Evolutionary conservation across 2,329 filamentous ascomycete species (phyloP), one percentile per base, ranked within the genome.

Genomic region (Hypocrella siamensis): DNA sequence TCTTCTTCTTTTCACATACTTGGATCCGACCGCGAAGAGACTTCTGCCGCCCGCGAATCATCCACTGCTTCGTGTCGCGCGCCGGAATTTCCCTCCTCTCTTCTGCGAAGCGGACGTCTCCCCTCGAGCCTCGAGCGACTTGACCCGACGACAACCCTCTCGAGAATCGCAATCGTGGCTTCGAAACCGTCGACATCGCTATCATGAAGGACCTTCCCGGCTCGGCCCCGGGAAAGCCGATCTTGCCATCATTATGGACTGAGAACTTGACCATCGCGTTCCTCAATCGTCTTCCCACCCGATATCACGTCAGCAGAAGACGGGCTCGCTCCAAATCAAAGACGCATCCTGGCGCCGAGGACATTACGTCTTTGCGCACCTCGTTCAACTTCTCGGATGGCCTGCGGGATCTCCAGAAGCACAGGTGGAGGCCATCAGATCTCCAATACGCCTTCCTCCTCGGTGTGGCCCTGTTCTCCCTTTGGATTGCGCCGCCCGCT

Each of bases 341-440:
- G 38, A 41, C 44, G 18, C 40, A 44, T 33, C 44, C 46, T 14
- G 51, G 49, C 27, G 44, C 47, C 28, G 53, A 81, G 31, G 79
- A 78, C 40, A 72, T 94, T 47, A 71, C 83, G 31, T 67, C 67
- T 19, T 64, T 94, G 34, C 71, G 92, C 54, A 85, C 75, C 12
- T 93, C 85, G 1, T 81, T 85, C 55, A 85, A 79, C 42, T 77
- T 83, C 5, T 63, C 70, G 46, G 79, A 92, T 48, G 85, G 84
- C 10, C 56, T 94, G 38, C 70, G 73, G 38, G 71, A 78, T 24
- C 63, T 94, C 40, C 77, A 79, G 45, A 70, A 70, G 37, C 83
- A 90, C 51, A 73, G 73, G 40, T 94, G 83, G 82, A 78, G 70
- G 31, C 61, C 77, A 31, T 80, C 85, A 51, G 88, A 96, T 54